Evolutionary conservation across 1,284 basidiomycete species (phyloP).

Genomic region (Apiotrichum domesticum): DNA sequence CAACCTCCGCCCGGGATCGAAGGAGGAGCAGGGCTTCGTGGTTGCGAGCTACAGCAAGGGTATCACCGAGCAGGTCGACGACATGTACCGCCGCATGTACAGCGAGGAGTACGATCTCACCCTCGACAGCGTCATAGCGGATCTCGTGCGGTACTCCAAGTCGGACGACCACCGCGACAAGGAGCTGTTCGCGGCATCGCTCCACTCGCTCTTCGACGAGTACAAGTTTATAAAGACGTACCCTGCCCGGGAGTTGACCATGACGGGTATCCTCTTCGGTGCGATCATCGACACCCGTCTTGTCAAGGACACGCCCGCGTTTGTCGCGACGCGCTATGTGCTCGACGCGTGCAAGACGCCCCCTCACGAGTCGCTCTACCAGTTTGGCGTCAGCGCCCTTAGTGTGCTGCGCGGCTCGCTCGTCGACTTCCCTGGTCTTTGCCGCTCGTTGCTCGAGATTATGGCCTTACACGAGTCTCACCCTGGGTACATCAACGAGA

Average conservation of each 20-base stretch:
- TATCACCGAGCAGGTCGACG: constrained; percentile 87
- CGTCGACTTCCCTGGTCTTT: constrained; percentile 88
- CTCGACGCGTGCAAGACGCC: constrained; percentile 86
- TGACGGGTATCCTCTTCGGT: constrained; percentile 95
- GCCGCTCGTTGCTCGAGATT: constrained; percentile 80
- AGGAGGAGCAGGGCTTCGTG: constrained; percentile 83
- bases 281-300: constrained; percentile 91
- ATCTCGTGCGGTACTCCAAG: constrained; percentile 77
- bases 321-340: constrained; percentile 95
- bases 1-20: constrained; percentile 82
- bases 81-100: constrained; percentile 98
- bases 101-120: constrained; percentile 71
- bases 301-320: constrained; percentile 90
- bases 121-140: constrained; percentile 86
- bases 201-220: constrained; percentile 99
- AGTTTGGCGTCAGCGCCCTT: constrained; percentile 90
- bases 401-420: constrained; percentile 80
- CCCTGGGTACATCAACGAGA: constrained; percentile 71
- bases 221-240: constrained; percentile 99
- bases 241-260: constrained; percentile 85
- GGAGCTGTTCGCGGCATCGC: constrained; percentile 96
- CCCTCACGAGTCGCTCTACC: constrained; percentile 80
- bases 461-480: constrained; percentile 80
- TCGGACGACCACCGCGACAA: constrained; percentile 80
- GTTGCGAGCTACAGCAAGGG: constrained; percentile 84